These are phyloP conservation scores for Tephrocybe sp. DNA, from an alignment of 768 basidiomycete species.

Conservation along the genomic window DNA sequence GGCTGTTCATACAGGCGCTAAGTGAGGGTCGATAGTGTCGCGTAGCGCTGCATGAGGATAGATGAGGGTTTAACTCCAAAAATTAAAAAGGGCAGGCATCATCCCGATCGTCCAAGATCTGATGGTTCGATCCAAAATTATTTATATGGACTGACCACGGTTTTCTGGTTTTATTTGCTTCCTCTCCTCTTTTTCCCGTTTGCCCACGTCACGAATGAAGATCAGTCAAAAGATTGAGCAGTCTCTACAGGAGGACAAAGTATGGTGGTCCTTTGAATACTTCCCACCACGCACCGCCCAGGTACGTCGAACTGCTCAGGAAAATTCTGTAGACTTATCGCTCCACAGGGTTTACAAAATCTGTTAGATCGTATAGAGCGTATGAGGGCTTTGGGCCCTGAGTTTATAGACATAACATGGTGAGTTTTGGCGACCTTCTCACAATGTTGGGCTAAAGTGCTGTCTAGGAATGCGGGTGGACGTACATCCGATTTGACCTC, in stretches of 20 bases:
- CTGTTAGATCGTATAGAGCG: conserved; percentile 97
- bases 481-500: conserved; percentile 93
- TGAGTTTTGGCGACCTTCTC: conserved; percentile 25
- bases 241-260: conserved; percentile 78
- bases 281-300: conserved; percentile 96
- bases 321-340: conserved; percentile 1
- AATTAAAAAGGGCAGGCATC: not conserved
- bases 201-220: conserved; percentile 62
- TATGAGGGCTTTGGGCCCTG: conserved; percentile 93
- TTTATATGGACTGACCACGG: conserved; percentile 13
- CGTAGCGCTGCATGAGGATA: conserved; percentile 3
- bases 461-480: conserved; percentile 89
- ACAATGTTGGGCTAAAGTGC: not conserved
- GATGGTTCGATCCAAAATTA: conserved; percentile 21
- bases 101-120: conserved; percentile 16
- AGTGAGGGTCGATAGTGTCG: not conserved
- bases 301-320: conserved; percentile 41
- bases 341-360: conserved; percentile 83
- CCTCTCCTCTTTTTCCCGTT: conserved; percentile 8
- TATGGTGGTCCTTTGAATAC: conserved; percentile 99
- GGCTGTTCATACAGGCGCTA: not conserved
- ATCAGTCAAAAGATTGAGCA: conserved; percentile 92
- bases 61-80: not conserved
- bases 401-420: conserved; percentile 99
- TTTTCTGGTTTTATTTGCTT: conserved; percentile 11